Base-by-base conservation (phyloP, 202 grass and related monocot genomes). In the Eragrostis tef region DNA sequence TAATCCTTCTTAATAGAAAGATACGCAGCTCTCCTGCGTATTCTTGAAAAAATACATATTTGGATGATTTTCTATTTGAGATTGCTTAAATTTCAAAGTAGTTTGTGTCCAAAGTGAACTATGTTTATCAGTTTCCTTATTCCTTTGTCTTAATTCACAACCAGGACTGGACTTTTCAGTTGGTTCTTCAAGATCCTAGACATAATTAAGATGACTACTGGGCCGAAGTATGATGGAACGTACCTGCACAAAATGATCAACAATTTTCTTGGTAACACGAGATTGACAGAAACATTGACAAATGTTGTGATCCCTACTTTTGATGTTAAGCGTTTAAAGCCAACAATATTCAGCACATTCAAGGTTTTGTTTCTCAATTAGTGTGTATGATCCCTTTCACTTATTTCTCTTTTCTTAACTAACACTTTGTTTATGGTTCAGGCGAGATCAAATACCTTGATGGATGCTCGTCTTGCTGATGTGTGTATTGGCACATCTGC, bases 241-340 rank as follows among this genome's bases (percentile, higher is more conserved):
- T 91, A 79, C 79, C 74, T 91, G 11, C 85, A 82, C 46, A 61
- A 64, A 71, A 25, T 70, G 44, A 68, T 81, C 53, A 67, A 48
- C 46, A 59, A 85, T 77, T 8, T 88, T 34, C 70, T 88, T 49
- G 48, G 65, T 1, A 49, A 82, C 22, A 85, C 17, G 10, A 85
- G 67, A 20, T 11, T 85, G 52, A 59, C 77, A 39, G 39, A 74
- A 42, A 82, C 89, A 50, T 51, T 88, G 71, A 91, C 85, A 61
- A 88, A 88, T 64, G 72, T 91, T 24, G 77, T 88, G 2, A 82
- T 88, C 67, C 85, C 89, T 57, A 83, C 89, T 67, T 91, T 88
- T 39, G 85, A 91, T 73, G 80, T 85, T 24, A 88, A 87, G 77
- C 25, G 53, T 69, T 74, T 85, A 25, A 74, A 85, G 74, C 81